Base-by-base conservation (phyloP, 2,329 filamentous ascomycete genomes). In the Trichocomaceae sp. region DNA sequence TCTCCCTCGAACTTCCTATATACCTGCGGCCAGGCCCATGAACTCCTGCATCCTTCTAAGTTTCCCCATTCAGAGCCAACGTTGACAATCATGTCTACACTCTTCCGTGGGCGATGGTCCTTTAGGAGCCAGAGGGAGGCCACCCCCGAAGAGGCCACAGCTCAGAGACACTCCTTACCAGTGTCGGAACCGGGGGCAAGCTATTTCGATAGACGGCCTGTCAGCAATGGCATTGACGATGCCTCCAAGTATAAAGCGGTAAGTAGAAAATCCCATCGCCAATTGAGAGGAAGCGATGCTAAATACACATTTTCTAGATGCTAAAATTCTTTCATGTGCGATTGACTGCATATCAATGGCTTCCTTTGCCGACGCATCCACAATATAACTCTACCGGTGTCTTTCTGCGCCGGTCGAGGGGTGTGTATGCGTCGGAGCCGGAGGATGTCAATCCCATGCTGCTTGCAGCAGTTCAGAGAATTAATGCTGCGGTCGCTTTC, bases 401-500 rank as follows among this genome's bases (percentile, higher is more conserved):
- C 31, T 64, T 75, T 12, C 58, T 75, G 50, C 65, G 71, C 41
- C 66, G 67, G 47, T 66, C 70, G n/a, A 65, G 71, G 41, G 73
- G 73, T 49, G 64, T 66, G 29, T 77, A 77, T 57, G 66, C 73
- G 26, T 68, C 71, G 13, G 71, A 74, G 44, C 77, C 77, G 0
- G 64, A 71, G 22, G 61, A 64, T 5, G 56, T 76, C 10, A 65
- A 72, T 49, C 66, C 66, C 15, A 59, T 69, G 9, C 66, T 79
- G 8, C 60, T 76, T 10, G 69, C 63, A 3, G 74, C 76, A 7
- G 71, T 77, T 6, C 69, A 72, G 51, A 70, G 70, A 50, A 69
- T 79, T 54, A 77, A 78, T 58, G 68, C 75, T 19, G 66, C 69
- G 15, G 75, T 78, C 33, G 76, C 75, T 13, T 69, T 79, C 56